phyloP scores from a whole-genome alignment of 2,329 filamentous ascomycete genomes.

The Colletotrichum chrysophilum region DNA sequence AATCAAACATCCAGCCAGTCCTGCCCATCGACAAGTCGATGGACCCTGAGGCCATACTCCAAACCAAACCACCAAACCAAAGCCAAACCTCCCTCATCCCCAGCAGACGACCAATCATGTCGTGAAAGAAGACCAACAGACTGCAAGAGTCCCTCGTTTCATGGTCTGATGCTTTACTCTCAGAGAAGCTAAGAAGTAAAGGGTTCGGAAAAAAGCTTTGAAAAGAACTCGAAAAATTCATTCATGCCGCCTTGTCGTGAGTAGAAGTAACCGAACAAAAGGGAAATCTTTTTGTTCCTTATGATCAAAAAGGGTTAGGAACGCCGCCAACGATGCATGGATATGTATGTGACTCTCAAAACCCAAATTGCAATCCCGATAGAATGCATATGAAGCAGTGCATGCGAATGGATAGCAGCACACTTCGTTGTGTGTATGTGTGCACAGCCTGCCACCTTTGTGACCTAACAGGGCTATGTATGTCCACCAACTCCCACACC shows the following conservation, averaged over 20 bases:
- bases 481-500: conserved; percentile 55
- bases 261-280: conserved; percentile 24
- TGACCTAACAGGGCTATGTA: conserved; percentile 31
- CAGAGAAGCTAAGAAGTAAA: conserved; percentile 23
- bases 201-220: conserved; percentile 8
- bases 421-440: neutral
- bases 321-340: conserved; percentile 43
- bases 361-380: conserved; percentile 12
- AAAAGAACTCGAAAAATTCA: conserved; percentile 20
- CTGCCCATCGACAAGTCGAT: neutral
- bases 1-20: conserved; percentile 10
- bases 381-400: conserved; percentile 18
- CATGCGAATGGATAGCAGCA: neutral
- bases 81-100: conserved; percentile 16
- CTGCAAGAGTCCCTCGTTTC: conserved; percentile 13
- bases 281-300: conserved; percentile 18
- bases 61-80: conserved; percentile 4
- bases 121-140: conserved; percentile 17
- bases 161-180: conserved; percentile 6
- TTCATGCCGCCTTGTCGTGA: conserved; percentile 19
- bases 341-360: conserved; percentile 23
- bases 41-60: conserved; percentile 9
- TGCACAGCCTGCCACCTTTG: neutral
- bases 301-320: conserved; percentile 24
- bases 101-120: neutral